Evolutionary conservation across 2,329 filamentous ascomycete species (phyloP).

Genomic region (Botrytis porri): DNA sequence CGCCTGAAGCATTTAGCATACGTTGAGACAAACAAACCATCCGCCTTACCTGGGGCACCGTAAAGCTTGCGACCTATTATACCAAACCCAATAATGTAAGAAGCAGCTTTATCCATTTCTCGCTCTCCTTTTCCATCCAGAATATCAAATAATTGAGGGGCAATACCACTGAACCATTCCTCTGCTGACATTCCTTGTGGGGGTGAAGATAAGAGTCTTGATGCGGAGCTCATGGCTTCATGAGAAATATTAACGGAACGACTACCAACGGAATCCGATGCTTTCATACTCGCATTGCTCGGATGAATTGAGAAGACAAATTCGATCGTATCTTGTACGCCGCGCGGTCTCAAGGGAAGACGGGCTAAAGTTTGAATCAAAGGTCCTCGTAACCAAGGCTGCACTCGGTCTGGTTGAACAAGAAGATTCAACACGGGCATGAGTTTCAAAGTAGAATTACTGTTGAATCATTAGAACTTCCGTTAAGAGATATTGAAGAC

Average conservation of each 20-base stretch:
- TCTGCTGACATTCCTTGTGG: slow-evolving; percentile 53
- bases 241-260: slow-evolving; percentile 63
- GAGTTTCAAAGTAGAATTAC: slow-evolving; percentile 51
- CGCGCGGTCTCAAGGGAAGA: slow-evolving; percentile 59
- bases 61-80: slow-evolving; percentile 61
- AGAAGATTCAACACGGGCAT: slow-evolving; percentile 61
- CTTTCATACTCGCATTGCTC: slow-evolving; percentile 28
- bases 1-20: slow-evolving; percentile 40
- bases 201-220: slow-evolving; percentile 58
- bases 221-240: slow-evolving; percentile 63
- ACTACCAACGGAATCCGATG: slow-evolving; percentile 33
- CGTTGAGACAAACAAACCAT: slow-evolving; percentile 21
- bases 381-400: slow-evolving; percentile 56
- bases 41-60: slow-evolving; percentile 57
- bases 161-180: slow-evolving; percentile 58
- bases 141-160: slow-evolving; percentile 58
- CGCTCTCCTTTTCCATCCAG: slow-evolving; percentile 59
- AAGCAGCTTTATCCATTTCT: slow-evolving; percentile 57
- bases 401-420: slow-evolving; percentile 58
- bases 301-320: slow-evolving; percentile 70
- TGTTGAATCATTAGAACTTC: slow-evolving; percentile 27
- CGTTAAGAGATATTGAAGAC: background rate
- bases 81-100: slow-evolving; percentile 63
- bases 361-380: slow-evolving; percentile 57
- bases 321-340: slow-evolving; percentile 65